Evolutionary conservation across 2,329 filamentous ascomycete species (phyloP).

Genomic region (Chrysoporthe deuterocubensis): DNA sequence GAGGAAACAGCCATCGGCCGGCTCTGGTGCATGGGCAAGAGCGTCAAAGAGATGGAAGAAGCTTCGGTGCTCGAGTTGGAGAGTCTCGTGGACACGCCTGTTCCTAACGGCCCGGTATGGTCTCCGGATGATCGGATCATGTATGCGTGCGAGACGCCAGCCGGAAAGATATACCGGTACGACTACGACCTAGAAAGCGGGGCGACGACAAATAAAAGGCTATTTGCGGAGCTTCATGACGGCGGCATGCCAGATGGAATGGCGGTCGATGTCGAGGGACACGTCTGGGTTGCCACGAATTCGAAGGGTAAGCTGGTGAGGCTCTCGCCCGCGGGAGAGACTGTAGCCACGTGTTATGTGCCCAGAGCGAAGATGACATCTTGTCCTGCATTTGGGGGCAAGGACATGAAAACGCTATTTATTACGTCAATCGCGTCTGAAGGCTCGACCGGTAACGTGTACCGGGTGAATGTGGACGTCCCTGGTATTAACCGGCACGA

Average conservation of each 20-base stretch:
- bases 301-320: constrained; percentile 30
- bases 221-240: constrained; percentile 20
- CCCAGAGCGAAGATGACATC: constrained; percentile 29
- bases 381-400: constrained; percentile 28
- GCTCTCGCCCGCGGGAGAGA: constrained; percentile 23
- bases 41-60: constrained; percentile 18
- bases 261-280: constrained; percentile 26
- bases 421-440: constrained; percentile 29
- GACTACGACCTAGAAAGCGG: constrained; percentile 20
- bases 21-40: constrained; percentile 32
- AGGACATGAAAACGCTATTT: constrained; percentile 28
- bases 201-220: constrained; percentile 14
- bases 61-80: constrained; percentile 21
- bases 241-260: constrained; percentile 25
- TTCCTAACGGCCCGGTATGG: constrained; percentile 35
- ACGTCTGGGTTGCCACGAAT: constrained; percentile 26
- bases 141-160: constrained; percentile 25
- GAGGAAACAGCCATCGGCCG: constrained; percentile 32
- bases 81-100: constrained; percentile 28
- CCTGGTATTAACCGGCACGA: constrained; percentile 18
- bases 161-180: constrained; percentile 19
- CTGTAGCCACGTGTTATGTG: constrained; percentile 19
- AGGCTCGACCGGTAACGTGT: constrained; percentile 29
- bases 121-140: constrained; percentile 31
- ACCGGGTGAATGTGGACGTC: constrained; percentile 23